Evolutionary conservation across 768 basidiomycete genomes (phyloP).

Genomic region (Chlorophyllum brunneum): DNA sequence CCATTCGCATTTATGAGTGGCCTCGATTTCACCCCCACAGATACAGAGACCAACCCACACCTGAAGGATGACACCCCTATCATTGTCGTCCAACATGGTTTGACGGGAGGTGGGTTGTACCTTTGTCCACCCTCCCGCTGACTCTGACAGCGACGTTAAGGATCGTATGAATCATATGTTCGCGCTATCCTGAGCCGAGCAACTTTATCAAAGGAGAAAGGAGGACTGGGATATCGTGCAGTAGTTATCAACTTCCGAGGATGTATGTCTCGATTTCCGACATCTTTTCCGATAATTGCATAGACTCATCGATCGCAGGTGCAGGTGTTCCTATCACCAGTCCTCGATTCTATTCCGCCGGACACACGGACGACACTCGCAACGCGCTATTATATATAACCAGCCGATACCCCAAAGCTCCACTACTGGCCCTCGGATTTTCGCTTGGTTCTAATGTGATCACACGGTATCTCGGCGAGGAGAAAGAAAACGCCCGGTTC

Average conservation of each 20-base stretch:
- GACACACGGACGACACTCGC: slow-evolving; percentile 86
- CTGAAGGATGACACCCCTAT: slow-evolving; percentile 43
- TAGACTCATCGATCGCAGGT: slow-evolving; percentile 40
- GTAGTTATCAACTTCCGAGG: slow-evolving; percentile 92
- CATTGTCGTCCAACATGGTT: slow-evolving; percentile 55
- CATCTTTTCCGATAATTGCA: slow-evolving; percentile 6
- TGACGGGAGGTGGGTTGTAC: slow-evolving; percentile 48
- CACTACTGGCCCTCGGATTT: slow-evolving; percentile 85
- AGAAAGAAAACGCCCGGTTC: slow-evolving; percentile 61
- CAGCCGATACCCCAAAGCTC: slow-evolving; percentile 69
- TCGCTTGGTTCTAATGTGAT: slow-evolving; percentile 92
- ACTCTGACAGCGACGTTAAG: no score
- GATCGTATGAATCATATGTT: slow-evolving; percentile 89
- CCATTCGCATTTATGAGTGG: slow-evolving; percentile 36
- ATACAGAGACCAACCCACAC: slow-evolving; percentile 23
- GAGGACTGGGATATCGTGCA: slow-evolving; percentile 89
- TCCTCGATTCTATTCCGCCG: slow-evolving; percentile 82
- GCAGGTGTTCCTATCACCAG: slow-evolving; percentile 83
- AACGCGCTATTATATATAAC: slow-evolving; percentile 76
- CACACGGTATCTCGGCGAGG: slow-evolving; percentile 85
- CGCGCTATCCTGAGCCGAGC: slow-evolving; percentile 75
- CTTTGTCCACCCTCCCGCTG: no score
- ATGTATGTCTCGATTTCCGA: slow-evolving; percentile 47
- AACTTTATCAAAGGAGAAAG: slow-evolving; percentile 63
- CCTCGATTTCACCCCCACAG: slow-evolving; percentile 59